Conservation (phyloP, 2,329 filamentous ascomycete species). For the Huntiella bhutanensis region DNA sequence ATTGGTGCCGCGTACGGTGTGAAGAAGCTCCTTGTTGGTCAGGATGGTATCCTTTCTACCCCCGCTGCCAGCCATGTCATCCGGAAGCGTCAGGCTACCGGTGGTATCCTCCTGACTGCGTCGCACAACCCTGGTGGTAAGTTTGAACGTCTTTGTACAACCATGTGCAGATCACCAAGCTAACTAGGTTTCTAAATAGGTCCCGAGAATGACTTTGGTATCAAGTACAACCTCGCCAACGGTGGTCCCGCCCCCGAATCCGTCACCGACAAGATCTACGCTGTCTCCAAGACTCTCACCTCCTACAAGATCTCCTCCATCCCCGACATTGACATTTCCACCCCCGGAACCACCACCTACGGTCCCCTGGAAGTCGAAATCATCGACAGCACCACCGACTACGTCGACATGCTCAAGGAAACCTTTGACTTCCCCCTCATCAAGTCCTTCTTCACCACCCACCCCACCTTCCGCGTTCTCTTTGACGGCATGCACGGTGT, state of each 20-base stretch:
- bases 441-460: constrained; percentile 72
- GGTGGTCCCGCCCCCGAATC: constrained; percentile 89
- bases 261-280: constrained; percentile 96
- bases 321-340: constrained; percentile 66
- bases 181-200: constrained; percentile 28
- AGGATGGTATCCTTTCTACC: constrained; percentile 90
- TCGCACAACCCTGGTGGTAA: constrained; percentile 95
- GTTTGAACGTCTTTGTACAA: constrained; percentile 16
- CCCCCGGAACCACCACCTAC: constrained; percentile 67
- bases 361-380: constrained; percentile 84
- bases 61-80: constrained; percentile 94
- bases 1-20: constrained; percentile 93
- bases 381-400: constrained; percentile 82
- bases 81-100: constrained; percentile 82
- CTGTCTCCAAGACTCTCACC: constrained; percentile 70
- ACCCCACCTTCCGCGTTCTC: constrained; percentile 88
- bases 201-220: constrained; percentile 87
- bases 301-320: constrained; percentile 87
- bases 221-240: constrained; percentile 98
- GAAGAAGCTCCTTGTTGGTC: constrained; percentile 94
- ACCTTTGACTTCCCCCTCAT: constrained; percentile 98
- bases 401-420: constrained; percentile 86
- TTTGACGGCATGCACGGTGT: constrained; percentile 92
- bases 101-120: constrained; percentile 88
- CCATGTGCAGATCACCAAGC: not conserved